Base-by-base conservation (phyloP, 1,284 basidiomycete species). In the Inonotus obliquus region DNA sequence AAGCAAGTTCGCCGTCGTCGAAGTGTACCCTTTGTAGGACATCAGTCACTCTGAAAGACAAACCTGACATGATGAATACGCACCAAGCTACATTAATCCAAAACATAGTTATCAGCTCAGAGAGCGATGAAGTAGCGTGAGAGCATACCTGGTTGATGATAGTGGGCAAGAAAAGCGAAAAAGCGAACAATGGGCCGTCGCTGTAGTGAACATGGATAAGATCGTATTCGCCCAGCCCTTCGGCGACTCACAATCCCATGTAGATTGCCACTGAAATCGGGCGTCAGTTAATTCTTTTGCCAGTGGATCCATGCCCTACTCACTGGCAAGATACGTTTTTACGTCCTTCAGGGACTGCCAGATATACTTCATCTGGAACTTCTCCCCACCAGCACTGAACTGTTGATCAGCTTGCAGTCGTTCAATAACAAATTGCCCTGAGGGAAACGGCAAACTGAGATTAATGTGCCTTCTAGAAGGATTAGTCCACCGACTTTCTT, bases 101-200 rank as follows among this genome's bases (percentile, higher is more conserved):
- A 10, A 7, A 10, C 25, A 21, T 37, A 14, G 38, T 10, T 7
- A 17, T 23, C n/a, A 23, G 13, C 60, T 54, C 21, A 54, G 54
- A 11, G 32, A 56, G 41, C 17, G 1, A 17, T n/a, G 17, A 44
- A n/a, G 38, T n/a, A n/a, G n/a, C 38, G 13, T 13, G n/a, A n/a
- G 11, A 38, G 65, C 72, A 25, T 51, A 79, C 76, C 70, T 81
- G 71, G 56, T 73, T 77, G 59, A 83, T 79, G 59, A 82, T 81
- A 2, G 77, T 81, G 0, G 83, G 83, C 0, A 80, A 78, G 67
- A 85, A 85, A 0, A 84, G 70, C 1, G 78, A 77, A 66, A 84
- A 84, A 0, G 81, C 79, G 59, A 77, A 85, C 35, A 85, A 69
- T 0, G 83, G 82, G 2, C 77, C 77, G 58, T 80, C 77, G 60